Conservation (phyloP, 768 basidiomycete genomes). For the Tulasnella calospora region DNA sequence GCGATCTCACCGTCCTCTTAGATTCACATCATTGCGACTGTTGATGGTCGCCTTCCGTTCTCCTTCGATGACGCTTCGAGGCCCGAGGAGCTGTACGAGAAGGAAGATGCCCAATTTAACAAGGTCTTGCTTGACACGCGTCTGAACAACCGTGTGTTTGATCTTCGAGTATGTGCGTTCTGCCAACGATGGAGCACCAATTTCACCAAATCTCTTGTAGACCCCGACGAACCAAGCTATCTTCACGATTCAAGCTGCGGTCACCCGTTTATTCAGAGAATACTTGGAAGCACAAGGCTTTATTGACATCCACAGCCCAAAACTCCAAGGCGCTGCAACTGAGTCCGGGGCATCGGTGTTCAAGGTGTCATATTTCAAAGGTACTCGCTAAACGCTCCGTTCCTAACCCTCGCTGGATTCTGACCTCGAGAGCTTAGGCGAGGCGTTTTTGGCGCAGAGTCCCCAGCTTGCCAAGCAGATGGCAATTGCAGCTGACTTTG, state of each 20-base stretch:
- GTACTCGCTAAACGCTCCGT: slow-evolving; percentile 39
- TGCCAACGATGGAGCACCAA: not conserved
- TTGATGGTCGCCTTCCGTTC: slow-evolving; percentile 80
- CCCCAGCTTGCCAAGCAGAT: slow-evolving; percentile 99
- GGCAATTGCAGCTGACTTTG: slow-evolving; percentile 98
- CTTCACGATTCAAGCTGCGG: slow-evolving; percentile 85
- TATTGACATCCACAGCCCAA: slow-evolving; percentile 94
- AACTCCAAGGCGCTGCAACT: slow-evolving; percentile 93
- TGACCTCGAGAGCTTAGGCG: slow-evolving; percentile 47
- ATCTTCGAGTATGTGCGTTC: slow-evolving; percentile 69
- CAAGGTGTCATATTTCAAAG: slow-evolving; percentile 97
- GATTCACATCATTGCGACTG: slow-evolving; percentile 76
- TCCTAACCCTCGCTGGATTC: not conserved
- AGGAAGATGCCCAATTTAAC: slow-evolving; percentile 59
- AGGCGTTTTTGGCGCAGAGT: slow-evolving; percentile 90
- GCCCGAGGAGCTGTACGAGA: slow-evolving; percentile 65
- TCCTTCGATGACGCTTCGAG: slow-evolving; percentile 87
- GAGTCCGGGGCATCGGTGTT: slow-evolving; percentile 97
- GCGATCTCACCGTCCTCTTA: slow-evolving; percentile 35
- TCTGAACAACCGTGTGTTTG: slow-evolving; percentile 88
- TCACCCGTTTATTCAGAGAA: slow-evolving; percentile 81
- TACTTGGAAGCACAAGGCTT: slow-evolving; percentile 71
- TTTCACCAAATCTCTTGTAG: not conserved
- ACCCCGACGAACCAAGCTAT: slow-evolving; percentile 86
- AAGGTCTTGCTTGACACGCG: slow-evolving; percentile 88